Evolutionary conservation across 2,329 filamentous ascomycete genomes (phyloP).

Genomic region (Ambrosiella xylebori): DNA sequence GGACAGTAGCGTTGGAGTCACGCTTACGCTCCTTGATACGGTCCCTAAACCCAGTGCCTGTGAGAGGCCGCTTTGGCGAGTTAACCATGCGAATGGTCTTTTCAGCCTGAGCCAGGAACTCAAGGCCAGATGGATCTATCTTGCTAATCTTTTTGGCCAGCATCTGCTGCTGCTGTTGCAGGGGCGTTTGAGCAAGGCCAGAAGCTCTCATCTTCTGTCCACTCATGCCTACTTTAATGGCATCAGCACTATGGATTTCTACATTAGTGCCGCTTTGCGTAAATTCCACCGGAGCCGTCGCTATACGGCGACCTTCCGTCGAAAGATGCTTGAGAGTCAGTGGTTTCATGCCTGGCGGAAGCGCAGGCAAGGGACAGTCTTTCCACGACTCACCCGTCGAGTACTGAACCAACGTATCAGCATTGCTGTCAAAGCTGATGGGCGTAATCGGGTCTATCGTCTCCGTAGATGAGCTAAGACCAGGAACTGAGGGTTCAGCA

Average conservation of each 20-base stretch:
- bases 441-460: slow-evolving; percentile 7
- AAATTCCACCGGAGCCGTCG: slow-evolving; percentile 28
- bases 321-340: slow-evolving; percentile 17
- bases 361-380: slow-evolving; percentile 33
- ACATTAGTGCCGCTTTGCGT: slow-evolving; percentile 19
- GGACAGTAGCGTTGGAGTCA: slow-evolving; percentile 2
- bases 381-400: slow-evolving; percentile 22
- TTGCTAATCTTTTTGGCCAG: not conserved
- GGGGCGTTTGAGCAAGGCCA: not conserved
- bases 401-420: slow-evolving; percentile 17
- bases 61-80: slow-evolving; percentile 23
- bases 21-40: slow-evolving; percentile 10
- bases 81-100: slow-evolving; percentile 39
- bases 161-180: not conserved
- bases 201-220: not conserved
- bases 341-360: slow-evolving; percentile 23
- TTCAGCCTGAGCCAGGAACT: slow-evolving; percentile 29
- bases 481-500: slow-evolving; percentile 16
- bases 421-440: slow-evolving; percentile 16
- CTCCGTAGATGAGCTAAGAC: slow-evolving; percentile 10
- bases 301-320: slow-evolving; percentile 26
- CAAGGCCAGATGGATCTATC: slow-evolving; percentile 20
- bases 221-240: not conserved
- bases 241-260: slow-evolving; percentile 13
- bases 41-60: slow-evolving; percentile 9